These are phyloP conservation scores for Perilla frutescens DNA, from an alignment of 257 asterid genomes.

Conservation along the genomic window DNA sequence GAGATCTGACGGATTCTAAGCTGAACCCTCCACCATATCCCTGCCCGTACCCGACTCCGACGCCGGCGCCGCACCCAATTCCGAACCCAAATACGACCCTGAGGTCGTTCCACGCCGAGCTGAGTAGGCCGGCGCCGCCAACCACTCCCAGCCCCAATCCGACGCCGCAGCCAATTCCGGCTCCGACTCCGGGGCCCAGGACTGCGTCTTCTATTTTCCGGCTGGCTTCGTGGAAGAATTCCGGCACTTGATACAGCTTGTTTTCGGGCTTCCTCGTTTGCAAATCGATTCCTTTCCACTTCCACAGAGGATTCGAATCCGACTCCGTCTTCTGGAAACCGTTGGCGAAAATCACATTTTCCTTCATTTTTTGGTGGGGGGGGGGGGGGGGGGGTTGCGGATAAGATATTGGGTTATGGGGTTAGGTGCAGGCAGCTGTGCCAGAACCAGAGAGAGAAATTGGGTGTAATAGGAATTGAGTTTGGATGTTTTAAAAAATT, in stretches of 20 bases:
- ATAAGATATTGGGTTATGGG: constrained; percentile 7
- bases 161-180: constrained; percentile 79
- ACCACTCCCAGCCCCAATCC: constrained; percentile 76
- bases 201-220: constrained; percentile 48
- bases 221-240: constrained; percentile 54
- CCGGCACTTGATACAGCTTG: constrained; percentile 51
- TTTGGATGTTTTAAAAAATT: no score
- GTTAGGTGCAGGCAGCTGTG: background rate
- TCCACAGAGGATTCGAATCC: constrained; percentile 55
- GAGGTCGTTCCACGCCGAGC: constrained; percentile 65
- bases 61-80: constrained; percentile 80
- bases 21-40: constrained; percentile 72
- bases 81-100: constrained; percentile 68
- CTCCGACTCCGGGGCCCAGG: constrained; percentile 81
- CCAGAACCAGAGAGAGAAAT: no score
- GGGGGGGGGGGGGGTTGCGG: no score
- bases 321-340: constrained; percentile 45
- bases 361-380: constrained; percentile 39
- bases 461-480: no score
- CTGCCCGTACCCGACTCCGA: constrained; percentile 81
- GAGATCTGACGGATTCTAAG: constrained; percentile 52
- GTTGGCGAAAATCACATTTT: constrained; percentile 33
- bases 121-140: constrained; percentile 68
- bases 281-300: constrained; percentile 56
- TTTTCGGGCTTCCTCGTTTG: constrained; percentile 37